Conservation (phyloP, 805 yeast genomes). For the Metschnikowia vanudenii region DNA sequence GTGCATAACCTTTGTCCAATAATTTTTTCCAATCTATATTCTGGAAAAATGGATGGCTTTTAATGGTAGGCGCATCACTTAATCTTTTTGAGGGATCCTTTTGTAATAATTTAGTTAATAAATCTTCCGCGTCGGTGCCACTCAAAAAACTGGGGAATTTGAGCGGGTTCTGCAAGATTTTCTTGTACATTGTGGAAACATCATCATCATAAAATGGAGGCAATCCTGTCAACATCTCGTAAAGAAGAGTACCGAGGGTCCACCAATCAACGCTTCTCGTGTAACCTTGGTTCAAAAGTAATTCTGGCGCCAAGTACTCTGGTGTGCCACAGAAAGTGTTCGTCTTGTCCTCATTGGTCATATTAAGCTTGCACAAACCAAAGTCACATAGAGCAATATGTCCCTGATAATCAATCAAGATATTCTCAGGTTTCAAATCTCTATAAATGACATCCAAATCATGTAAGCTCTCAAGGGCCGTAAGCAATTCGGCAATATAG, state of each 20-base stretch:
- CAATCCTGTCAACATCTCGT: constrained; percentile 94
- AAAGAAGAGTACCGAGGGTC: constrained; percentile 91
- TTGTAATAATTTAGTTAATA: constrained; percentile 69
- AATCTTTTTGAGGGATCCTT: constrained; percentile 83
- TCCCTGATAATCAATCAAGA: constrained; percentile 90
- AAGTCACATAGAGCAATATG: constrained; percentile 97
- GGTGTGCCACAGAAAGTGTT: constrained; percentile 98
- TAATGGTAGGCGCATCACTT: constrained; percentile 82
- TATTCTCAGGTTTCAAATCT: constrained; percentile 95
- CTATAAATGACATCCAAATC: constrained; percentile 90
- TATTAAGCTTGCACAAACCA: constrained; percentile 92
- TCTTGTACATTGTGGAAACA: constrained; percentile 88
- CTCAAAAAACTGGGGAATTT: constrained; percentile 81
- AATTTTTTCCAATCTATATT: constrained; percentile 89
- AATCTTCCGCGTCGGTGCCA: constrained; percentile 80
- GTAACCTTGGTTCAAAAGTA: constrained; percentile 87
- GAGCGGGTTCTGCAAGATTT: constrained; percentile 85
- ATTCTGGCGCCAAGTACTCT: constrained; percentile 94
- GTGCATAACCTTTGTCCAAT: constrained; percentile 81
- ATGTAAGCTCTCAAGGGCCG: constrained; percentile 91
- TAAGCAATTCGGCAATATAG: constrained; percentile 89
- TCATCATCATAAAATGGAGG: constrained; percentile 98
- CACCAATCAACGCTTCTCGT: constrained; percentile 98
- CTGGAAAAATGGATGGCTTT: constrained; percentile 78
- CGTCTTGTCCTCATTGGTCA: constrained; percentile 84